A percentile compares a stretch with the other conserved stretches of the same genome.
These are phyloP conservation scores for Yamadazyma trypodendri DNA, from an alignment of 1,139 yeast species.

Conservation along the genomic window DNA sequence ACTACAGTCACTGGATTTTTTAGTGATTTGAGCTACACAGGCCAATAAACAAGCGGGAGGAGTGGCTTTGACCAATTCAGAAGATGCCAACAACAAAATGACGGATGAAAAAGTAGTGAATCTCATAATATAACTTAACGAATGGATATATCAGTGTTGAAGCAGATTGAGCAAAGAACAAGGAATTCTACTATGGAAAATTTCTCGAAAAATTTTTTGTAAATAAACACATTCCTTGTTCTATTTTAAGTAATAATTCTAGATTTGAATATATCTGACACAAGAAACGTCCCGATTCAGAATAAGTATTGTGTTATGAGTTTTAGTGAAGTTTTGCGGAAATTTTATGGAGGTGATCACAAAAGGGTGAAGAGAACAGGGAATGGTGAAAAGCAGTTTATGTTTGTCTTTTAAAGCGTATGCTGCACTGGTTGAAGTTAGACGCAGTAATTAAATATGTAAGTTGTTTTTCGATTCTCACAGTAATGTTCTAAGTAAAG, in stretches of 20 bases:
- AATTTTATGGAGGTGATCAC: too few relatives aligned
- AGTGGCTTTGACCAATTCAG: slow-evolving; percentile 61
- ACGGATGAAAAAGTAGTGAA: slow-evolving; percentile 11
- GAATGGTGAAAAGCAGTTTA: too few relatives aligned
- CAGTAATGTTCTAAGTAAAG: too few relatives aligned
- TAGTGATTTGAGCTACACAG: slow-evolving; percentile 73
- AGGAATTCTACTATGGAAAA: not conserved
- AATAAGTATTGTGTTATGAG: too few relatives aligned
- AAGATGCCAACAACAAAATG: slow-evolving; percentile 37
- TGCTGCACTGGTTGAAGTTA: too few relatives aligned
- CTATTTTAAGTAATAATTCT: slow-evolving; percentile 11
- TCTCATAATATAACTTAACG: slow-evolving; percentile 6
- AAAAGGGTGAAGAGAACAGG: too few relatives aligned
- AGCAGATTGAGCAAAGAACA: not conserved
- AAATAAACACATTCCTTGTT: slow-evolving; percentile 6
- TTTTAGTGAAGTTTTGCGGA: too few relatives aligned
- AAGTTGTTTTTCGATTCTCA: too few relatives aligned
- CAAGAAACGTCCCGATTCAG: too few relatives aligned
- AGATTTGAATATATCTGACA: slow-evolving; percentile 3
- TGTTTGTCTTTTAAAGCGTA: too few relatives aligned
- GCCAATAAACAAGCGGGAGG: slow-evolving; percentile 92
- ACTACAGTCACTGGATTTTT: slow-evolving; percentile 48
- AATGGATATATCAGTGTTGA: not conserved
- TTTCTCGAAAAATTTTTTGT: slow-evolving; percentile 7
- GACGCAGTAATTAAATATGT: too few relatives aligned